Evolutionary conservation across 768 basidiomycete species (phyloP), one percentile per base, ranked within the genome.

Genomic region (Trametes maxima): DNA sequence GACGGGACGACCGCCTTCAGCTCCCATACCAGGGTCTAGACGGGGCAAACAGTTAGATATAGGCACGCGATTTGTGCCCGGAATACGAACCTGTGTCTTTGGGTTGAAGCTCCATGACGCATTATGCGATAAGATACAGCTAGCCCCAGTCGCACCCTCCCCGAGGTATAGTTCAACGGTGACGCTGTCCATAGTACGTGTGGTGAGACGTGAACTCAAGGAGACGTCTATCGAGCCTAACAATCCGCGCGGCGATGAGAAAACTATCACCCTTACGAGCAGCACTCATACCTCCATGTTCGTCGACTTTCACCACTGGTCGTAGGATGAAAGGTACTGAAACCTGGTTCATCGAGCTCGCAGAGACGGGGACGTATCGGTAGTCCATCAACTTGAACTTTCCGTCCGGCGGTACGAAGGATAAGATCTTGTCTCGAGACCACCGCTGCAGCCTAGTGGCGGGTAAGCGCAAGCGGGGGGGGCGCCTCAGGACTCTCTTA

Each of bases 381-480:
- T 97, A 98, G 65, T 94, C 90, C 69, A 89, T 83, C 19, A 97
- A 79, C 8, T 82, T 82, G 75, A 97, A 98, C 53, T 83, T 83
- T 3, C 95, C 95, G 67, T 98, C 95, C 5, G 95, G 95, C 6
- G 95, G 95, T 21, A 98, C 85, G 71, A 98, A 98, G 1, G 95
- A 96, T 43, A 98, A 76, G 1, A 80, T 74, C 67, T 85, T 88
- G 69, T 92, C 87, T 40, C 86, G 84, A 22, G 80, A 77, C 90
- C 93, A 97, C 57, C 87, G 86, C 68, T 85, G 87, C 24, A 95
- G 77, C 39, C 94, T 95, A 24, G 2, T 12, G 7, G 25, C 19
- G 22, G 22, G 48, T 24, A 25, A 54, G 42, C 47, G 42, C 3
- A 17, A 33, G 52, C 8, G 92, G 19, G 2, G n/a, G 16, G 47